Evolutionary conservation across 805 yeast species (phyloP).

Genomic region (Torulaspora delbrueckii): DNA sequence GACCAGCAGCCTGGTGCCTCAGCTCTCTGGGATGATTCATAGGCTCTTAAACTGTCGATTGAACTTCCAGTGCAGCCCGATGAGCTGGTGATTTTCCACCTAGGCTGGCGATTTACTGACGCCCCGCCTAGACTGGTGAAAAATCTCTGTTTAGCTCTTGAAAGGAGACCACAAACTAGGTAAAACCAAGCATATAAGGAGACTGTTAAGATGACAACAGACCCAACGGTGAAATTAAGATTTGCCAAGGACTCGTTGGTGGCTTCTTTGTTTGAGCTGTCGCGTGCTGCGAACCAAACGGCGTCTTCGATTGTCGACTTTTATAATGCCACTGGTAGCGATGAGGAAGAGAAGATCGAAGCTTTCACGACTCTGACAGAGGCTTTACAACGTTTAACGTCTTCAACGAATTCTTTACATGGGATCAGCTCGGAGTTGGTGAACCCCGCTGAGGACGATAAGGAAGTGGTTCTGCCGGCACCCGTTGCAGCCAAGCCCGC

Average conservation of each 20-base stretch:
- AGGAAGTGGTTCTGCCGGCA: slow-evolving; percentile 19
- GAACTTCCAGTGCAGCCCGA: background rate
- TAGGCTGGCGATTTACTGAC: slow-evolving; percentile 1
- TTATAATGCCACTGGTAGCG: slow-evolving; percentile 52
- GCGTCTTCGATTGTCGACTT: slow-evolving; percentile 75
- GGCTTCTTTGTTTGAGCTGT: slow-evolving; percentile 72
- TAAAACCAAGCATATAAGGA: background rate
- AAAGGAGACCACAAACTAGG: slow-evolving; percentile 5
- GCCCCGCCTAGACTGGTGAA: background rate
- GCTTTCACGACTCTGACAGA: slow-evolving; percentile 42
- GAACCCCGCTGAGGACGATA: slow-evolving; percentile 35
- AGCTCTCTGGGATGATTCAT: slow-evolving; percentile 9
- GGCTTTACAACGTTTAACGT: slow-evolving; percentile 38
- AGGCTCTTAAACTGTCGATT: background rate
- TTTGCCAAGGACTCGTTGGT: slow-evolving; percentile 51
- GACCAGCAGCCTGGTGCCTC: slow-evolving; percentile 86
- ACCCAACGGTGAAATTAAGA: slow-evolving; percentile 34
- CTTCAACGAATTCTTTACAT: slow-evolving; percentile 34
- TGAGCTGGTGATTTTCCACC: background rate
- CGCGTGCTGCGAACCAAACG: slow-evolving; percentile 83
- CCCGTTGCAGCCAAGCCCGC: slow-evolving; percentile 25
- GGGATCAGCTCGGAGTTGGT: slow-evolving; percentile 29
- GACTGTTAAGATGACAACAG: slow-evolving; percentile 24
- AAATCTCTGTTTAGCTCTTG: slow-evolving; percentile 8
- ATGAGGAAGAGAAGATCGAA: slow-evolving; percentile 43